Base-by-base conservation (phyloP, 495 filamentous ascomycete species). In the Hyaloscypha hepaticicola region DNA sequence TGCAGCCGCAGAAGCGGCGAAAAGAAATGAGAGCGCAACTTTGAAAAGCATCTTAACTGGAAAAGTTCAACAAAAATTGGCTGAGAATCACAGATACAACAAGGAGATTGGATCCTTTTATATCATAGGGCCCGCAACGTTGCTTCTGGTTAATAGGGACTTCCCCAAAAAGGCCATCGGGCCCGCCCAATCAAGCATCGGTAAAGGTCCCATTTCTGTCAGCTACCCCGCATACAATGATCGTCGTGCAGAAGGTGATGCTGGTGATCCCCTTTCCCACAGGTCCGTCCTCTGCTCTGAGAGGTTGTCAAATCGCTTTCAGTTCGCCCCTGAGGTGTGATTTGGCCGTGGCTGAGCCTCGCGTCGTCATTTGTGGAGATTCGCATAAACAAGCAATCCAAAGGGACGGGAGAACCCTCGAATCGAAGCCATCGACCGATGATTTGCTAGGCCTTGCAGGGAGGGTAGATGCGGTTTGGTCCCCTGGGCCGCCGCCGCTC, bases 1-100 rank as follows among this genome's bases (percentile, higher is more conserved):
- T 9, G 69, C 41, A 11, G 33, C 51, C 27, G 29, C 58, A 2
- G 41, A 51, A 19, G 57, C 64, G 19, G 60, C 21, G 24, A 65
- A 56, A 55, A 66, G 14, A 34, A 63, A 60, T 8, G 56, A 60
- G 7, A 29, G 22, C 22, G 49, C 14, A 38, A 56, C 31, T n/a
- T 45, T 63, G 55, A 63, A 45, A 48, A 66, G 22, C 64, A 66
- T 66, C 29, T 33, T 58, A 38, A 57, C 22, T 58, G 31, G 7
- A 33, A 45, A 12, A 16, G 16, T 45, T 45, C 38, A 45, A 19
- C 6, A 14, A 3, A 9, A 45, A 45, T 16, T 9, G 38, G 11
- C 19, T 4, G 38, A 45, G 38, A 45, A 45, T 4, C 11, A 41
- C 38, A 45, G 19, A 16, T 45, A 45, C 16, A 19, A 19, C 38